Evolutionary conservation across 1,139 yeast species (phyloP), one percentile per base, ranked within the genome.

Genomic region (Yamadazyma dendronema): DNA sequence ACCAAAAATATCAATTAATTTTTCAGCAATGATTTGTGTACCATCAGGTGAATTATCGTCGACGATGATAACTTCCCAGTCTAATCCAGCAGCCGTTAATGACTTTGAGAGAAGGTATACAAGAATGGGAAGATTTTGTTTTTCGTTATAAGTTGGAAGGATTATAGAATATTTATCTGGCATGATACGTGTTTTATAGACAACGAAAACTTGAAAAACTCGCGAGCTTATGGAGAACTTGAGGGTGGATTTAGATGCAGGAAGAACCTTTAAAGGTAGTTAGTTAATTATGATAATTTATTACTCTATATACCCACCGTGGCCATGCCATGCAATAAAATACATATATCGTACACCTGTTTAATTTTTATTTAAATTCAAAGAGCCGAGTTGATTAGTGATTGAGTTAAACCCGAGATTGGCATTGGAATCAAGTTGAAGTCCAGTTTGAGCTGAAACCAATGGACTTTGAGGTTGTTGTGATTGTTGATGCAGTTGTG

Each of bases 11-110:
- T 66, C 62, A 48, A 81, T 75, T 49, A 84, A 69, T 61, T 84
- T 77, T 48, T 76, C 70, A 47, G 90, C 90, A 35, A 84, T 71
- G 21, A 77, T 83, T 58, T 82, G 90, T 14, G 94, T 84, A 13
- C 92, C 92, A 57, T 84, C 94, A 31, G 94, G 94, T 3, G 90
- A 82, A 46, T 77, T 80, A 54, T 84, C 94, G 54, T 84, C 94
- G 36, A 84, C 92, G 55, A 84, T 82, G 40, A 84, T 66, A 17
- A 84, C 77, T 58, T 84, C 94, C 94, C 94, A 84, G 57, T 81
- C 74, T 41, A 84, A 62, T 31, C 74, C 65, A 52, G 79, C 65
- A 37, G 70, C 76, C 34, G 67, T 67, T 65, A 84, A 82, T n/a
- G 85, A 81, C 59, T 81, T 79, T 47, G 84, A 84, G 48, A 84